Conservation (phyloP, 2,329 filamentous ascomycete species). For the Pseudogymnoascus sp. region DNA sequence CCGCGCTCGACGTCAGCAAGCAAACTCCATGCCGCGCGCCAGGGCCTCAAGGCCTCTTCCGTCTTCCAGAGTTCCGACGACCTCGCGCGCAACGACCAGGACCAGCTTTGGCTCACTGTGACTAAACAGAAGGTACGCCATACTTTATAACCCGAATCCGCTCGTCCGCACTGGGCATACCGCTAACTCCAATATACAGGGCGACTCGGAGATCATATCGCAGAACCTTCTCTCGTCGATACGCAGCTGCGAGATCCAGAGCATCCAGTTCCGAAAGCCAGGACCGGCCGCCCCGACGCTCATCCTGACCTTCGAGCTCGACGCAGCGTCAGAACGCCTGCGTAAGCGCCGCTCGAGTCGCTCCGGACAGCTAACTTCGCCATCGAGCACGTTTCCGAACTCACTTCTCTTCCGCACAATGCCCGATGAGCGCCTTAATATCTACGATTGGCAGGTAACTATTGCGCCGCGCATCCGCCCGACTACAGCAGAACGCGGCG, state of each 20-base stretch:
- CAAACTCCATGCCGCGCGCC: conserved; percentile 14
- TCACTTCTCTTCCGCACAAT: conserved; percentile 49
- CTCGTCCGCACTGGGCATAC: neutral
- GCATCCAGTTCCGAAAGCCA: conserved; percentile 53
- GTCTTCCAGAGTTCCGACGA: conserved; percentile 25
- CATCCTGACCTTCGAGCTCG: conserved; percentile 43
- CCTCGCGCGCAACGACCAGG: conserved; percentile 12
- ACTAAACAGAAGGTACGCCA: conserved; percentile 29
- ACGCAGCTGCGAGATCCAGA: conserved; percentile 37
- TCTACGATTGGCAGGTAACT: conserved; percentile 49
- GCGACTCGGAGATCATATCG: conserved; percentile 26
- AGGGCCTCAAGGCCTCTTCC: conserved; percentile 19
- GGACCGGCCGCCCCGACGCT: conserved; percentile 51
- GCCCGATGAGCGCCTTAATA: conserved; percentile 41
- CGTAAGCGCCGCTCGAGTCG: conserved; percentile 57
- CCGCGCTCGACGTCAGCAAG: conserved; percentile 11
- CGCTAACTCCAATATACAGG: conserved; percentile 18
- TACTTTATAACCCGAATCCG: neutral
- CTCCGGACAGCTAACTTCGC: conserved; percentile 42
- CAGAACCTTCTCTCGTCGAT: conserved; percentile 27
- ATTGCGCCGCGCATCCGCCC: conserved; percentile 31
- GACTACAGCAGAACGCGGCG: conserved; percentile 22
- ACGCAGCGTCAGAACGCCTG: conserved; percentile 46
- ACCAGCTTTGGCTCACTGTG: conserved; percentile 25
- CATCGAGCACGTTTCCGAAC: conserved; percentile 24